Evolutionary conservation across 148 eudicot species (phyloP), one percentile per base, ranked within the genome.

Genomic region (Suaeda aralocaspica): DNA sequence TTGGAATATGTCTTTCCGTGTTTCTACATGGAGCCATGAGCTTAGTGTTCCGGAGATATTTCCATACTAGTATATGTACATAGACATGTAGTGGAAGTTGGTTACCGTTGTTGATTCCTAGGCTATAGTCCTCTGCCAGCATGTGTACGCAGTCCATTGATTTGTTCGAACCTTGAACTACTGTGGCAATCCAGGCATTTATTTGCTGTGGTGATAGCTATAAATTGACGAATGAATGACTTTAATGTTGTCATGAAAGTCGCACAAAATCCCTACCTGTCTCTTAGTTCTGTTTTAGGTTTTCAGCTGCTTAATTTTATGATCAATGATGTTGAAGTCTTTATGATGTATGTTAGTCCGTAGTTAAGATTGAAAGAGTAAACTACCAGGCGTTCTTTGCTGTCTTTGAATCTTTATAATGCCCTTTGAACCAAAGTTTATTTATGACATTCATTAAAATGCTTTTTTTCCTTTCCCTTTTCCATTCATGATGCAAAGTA

Each of bases 1-100:
- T 67, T 72, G 73, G 80, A 67, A 77, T 71, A 71, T 67, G 72
- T 68, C 61, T 72, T 67, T 55, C 31, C 41, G 71, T 15, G 45
- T 59, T 58, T 42, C 59, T 71, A 15, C 29, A 57, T 42, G 60
- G 74, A 59, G 34, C 14, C 49, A 57, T 22, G 33, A 16, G 19
- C 48, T 63, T 29, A 39, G 66, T 59, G n/a, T n/a, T 52, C 16
- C 14, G 9, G 22, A 49, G 59, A 13, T 53, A 26, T 21, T 21
- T 58, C 59, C 72, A 18, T 59, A 21, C 48, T 28, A 24, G 71
- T 31, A 29, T 39, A 19, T 34, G 24, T 65, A 16, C n/a, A 36
- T 36, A 36, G 33, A n/a, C n/a, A n/a, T n/a, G n/a, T 51, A 16
- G 33, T 34, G 12, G 28, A 4, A 6, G 22, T 34, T 36, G 57